phyloP scores from a whole-genome alignment of 192 early-diverging fungal species.

The Coemansia sp. region DNA sequence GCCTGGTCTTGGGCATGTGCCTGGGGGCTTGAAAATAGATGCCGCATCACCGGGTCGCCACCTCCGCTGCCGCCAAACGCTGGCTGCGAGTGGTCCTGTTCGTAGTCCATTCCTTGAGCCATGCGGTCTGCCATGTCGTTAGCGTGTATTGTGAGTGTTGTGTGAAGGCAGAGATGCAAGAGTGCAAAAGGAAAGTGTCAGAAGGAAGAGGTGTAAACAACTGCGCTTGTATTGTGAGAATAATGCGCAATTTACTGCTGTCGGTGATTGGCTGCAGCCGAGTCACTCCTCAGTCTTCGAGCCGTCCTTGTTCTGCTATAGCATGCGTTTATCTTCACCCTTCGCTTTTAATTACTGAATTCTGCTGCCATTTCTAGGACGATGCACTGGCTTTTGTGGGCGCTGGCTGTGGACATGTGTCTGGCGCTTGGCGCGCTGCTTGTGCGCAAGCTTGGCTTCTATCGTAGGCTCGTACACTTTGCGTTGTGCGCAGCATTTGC shows the following conservation, averaged over 20 bases:
- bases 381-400: constrained; percentile 49
- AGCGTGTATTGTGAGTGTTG: neutral
- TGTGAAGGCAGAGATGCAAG: neutral
- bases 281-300: neutral
- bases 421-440: constrained; percentile 33
- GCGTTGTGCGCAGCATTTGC: constrained; percentile 38
- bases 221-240: no score
- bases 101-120: constrained; percentile 47
- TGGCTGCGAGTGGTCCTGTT: constrained; percentile 29
- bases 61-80: constrained; percentile 18
- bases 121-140: constrained; percentile 36
- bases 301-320: neutral
- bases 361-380: neutral
- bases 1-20: neutral
- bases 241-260: neutral
- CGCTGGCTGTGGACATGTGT: constrained; percentile 18
- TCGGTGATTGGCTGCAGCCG: neutral
- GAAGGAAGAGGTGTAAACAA: constrained; percentile 2
- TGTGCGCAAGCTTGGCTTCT: constrained; percentile 28
- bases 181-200: constrained; percentile 7
- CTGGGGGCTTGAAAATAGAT: constrained; percentile 39
- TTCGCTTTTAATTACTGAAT: neutral
- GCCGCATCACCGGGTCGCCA: constrained; percentile 42
- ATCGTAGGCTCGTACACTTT: constrained; percentile 29
- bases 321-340: neutral